Base-by-base conservation (phyloP, 768 basidiomycete genomes). In the Lactifluus pinguis region DNA sequence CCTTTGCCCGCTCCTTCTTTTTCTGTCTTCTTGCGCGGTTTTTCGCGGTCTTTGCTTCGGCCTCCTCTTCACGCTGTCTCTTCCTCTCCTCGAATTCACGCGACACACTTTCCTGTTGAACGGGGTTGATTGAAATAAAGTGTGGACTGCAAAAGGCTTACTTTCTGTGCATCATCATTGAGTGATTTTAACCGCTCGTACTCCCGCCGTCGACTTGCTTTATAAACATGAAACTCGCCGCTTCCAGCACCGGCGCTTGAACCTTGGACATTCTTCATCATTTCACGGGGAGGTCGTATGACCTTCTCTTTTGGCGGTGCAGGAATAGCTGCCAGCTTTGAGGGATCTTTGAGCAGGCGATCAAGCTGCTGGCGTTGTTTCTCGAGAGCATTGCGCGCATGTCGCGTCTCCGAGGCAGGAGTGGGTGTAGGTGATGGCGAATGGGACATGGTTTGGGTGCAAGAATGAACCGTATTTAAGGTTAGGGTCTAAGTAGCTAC, bases 251-350 rank as follows among this genome's bases (percentile, higher is more conserved):
- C 97, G 7, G 97, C 94, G 72, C 91, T 92, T 15, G 92, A 95
- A 0, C 97, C 97, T 73, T 98, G 95, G 7, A 99, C 95, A 68
- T 98, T 98, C 80, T 97, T 98, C 91, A 99, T 98, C 91, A 93
- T 93, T 72, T 93, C 97, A 52, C 91, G 79, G 9, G 95, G 79
- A 1, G 94, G 78, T 19, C 93, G 78, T 34, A 98, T 77, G 0
- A 78, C 79, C 76, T 91, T 94, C 64, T 90, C 88, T 72, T 90
- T 89, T 6, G 88, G 87, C 1, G 89, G 78, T n/a, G 80, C 68
- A 2, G 95, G 92, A 10, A 98, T 75, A 69, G 82, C 82, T 1
- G 86, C 90, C 1, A 86, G 84, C 70, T 93, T 95, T 7, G 80
- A 71, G 0, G 97, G 97, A 67, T 98, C 90, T 70, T 89, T 91